Evolutionary conservation across 2,329 filamentous ascomycete species (phyloP).

Genomic region (Arachnopeziza araneosa): DNA sequence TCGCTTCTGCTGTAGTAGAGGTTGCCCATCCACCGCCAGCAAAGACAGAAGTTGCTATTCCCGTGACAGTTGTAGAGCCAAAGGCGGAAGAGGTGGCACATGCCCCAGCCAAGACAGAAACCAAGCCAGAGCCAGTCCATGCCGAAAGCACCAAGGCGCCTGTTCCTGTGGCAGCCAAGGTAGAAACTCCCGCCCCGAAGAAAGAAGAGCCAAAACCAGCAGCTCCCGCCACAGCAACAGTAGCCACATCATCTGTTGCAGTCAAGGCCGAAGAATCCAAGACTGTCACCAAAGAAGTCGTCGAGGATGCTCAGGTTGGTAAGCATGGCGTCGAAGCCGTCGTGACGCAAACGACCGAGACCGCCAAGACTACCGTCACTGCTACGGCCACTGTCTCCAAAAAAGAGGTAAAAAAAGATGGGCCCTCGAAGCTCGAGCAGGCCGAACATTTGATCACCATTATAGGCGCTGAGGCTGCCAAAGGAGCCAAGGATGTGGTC

Average conservation of each 20-base stretch:
- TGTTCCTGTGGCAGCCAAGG: not conserved
- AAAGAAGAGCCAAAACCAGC: not conserved
- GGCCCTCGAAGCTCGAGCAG: not conserved
- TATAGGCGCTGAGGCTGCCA: slow-evolving; percentile 16
- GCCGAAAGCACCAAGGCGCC: not conserved
- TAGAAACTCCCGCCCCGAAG: not conserved
- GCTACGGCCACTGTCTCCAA: not conserved
- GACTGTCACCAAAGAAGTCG: not conserved
- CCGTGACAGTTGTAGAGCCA: not conserved
- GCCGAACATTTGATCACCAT: slow-evolving; percentile 1
- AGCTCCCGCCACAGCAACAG: not conserved
- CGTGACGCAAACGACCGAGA: not conserved
- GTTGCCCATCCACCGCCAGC: not conserved
- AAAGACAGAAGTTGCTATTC: not conserved
- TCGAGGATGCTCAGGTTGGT: not conserved
- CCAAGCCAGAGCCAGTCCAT: not conserved
- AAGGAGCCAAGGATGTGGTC: slow-evolving; percentile 18
- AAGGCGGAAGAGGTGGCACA: not conserved
- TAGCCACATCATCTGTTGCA: not conserved
- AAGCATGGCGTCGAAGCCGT: not conserved
- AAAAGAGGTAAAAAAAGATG: not conserved
- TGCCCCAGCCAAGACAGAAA: not conserved
- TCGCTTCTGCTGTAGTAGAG: not conserved
- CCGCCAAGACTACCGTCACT: not conserved
- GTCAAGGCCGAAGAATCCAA: not conserved